Evolutionary conservation across 441 rosid species (phyloP).

Genomic region (Bocquillonia castaneifolia): DNA sequence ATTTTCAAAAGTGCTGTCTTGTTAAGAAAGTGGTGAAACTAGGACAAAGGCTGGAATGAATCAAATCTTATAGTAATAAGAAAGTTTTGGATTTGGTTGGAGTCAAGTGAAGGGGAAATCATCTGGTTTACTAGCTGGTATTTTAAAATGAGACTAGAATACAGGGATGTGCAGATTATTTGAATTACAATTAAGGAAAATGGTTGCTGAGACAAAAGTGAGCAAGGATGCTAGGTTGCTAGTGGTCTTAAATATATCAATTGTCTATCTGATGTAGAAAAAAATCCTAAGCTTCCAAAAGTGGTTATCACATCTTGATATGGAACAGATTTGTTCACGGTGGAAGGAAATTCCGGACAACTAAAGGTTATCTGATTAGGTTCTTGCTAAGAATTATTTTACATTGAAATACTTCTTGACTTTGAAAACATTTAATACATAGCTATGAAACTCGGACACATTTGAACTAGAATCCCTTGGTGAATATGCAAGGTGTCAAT

Average conservation of each 20-base stretch:
- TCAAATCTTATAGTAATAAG: not conserved
- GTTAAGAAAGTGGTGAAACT: not conserved
- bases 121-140: not conserved
- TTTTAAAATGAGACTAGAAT: not conserved
- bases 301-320: not conserved
- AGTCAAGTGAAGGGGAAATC: not conserved
- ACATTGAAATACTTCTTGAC: not conserved
- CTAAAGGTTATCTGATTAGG: not conserved
- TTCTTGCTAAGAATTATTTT: conserved; percentile 1
- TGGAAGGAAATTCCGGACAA: not conserved
- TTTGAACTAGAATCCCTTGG: not conserved
- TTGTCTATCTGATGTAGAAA: no score
- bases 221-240: not conserved
- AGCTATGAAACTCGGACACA: not conserved
- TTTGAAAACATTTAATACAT: not conserved
- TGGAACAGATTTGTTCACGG: not conserved
- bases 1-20: not conserved
- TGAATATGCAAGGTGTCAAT: not conserved
- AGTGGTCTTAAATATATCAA: not conserved
- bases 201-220: not conserved
- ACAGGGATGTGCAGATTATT: not conserved
- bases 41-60: not conserved
- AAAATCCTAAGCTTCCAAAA: not conserved
- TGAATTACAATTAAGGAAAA: not conserved
- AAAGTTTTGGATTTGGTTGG: not conserved